These are phyloP conservation scores for Remersonia thermophila DNA, from an alignment of 2,329 filamentous ascomycete genomes.

Conservation along the genomic window DNA sequence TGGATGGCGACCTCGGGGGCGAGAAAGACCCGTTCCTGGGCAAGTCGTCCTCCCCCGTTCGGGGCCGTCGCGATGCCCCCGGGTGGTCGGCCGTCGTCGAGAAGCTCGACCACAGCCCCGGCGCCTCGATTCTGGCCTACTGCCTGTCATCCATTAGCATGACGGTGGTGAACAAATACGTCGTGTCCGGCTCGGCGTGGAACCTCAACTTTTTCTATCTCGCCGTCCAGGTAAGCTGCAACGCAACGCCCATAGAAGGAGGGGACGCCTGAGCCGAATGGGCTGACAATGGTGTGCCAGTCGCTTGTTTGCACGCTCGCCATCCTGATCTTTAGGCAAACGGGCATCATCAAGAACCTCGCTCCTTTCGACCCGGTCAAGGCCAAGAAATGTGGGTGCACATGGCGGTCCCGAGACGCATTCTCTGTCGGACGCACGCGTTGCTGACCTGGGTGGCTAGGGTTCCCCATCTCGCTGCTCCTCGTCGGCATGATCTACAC, in stretches of 20 bases:
- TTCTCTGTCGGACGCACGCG: too few relatives aligned
- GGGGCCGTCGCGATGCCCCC: slow-evolving; percentile 20
- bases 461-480: slow-evolving; percentile 92
- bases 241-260: too few relatives aligned
- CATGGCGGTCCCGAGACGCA: not conserved
- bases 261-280: not conserved
- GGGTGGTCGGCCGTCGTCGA: slow-evolving; percentile 28
- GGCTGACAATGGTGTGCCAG: too few relatives aligned
- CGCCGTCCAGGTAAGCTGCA: slow-evolving; percentile 69
- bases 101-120: slow-evolving; percentile 60
- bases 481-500: slow-evolving; percentile 99
- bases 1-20: slow-evolving; percentile 40
- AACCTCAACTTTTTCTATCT: slow-evolving; percentile 96
- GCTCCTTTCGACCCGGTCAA: slow-evolving; percentile 75
- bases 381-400: slow-evolving; percentile 72
- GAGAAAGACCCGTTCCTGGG: slow-evolving; percentile 41
- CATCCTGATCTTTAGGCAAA: slow-evolving; percentile 70
- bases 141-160: slow-evolving; percentile 95
- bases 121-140: slow-evolving; percentile 75
- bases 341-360: slow-evolving; percentile 70
- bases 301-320: slow-evolving; percentile 78
- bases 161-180: slow-evolving; percentile 99
- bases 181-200: slow-evolving; percentile 79
- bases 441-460: slow-evolving; percentile 31
- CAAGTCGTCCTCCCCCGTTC: slow-evolving; percentile 28